Percentiles rank a stretch among this genome's conserved stretches.
phyloP scores from a whole-genome alignment of 768 basidiomycete genomes.

The Mycena capillaripes region DNA sequence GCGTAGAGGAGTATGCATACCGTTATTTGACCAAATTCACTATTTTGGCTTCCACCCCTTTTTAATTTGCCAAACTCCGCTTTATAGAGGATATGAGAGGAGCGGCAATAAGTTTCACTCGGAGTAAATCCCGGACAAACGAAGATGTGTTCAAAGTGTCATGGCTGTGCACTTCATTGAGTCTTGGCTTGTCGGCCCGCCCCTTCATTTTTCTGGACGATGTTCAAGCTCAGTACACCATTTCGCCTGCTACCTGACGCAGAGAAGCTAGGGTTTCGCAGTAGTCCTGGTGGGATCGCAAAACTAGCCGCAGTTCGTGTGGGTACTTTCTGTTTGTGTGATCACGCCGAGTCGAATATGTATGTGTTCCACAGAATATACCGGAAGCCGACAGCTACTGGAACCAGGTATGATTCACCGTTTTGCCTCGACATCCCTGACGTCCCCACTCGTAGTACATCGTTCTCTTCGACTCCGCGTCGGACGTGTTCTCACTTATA shows the following conservation, averaged over 20 bases:
- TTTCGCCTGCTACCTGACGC: constrained; percentile 89
- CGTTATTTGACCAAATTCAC: no score
- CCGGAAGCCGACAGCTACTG: constrained; percentile 85
- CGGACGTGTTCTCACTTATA: constrained; percentile 92
- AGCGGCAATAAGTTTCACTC: no score
- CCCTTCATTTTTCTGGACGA: neutral
- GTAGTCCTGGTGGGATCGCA: constrained; percentile 83
- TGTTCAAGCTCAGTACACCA: constrained; percentile 72
- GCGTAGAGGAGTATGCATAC: neutral
- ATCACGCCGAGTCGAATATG: constrained; percentile 50
- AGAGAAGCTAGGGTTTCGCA: constrained; percentile 91
- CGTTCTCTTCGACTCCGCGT: constrained; percentile 87
- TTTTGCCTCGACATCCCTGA: constrained; percentile 1
- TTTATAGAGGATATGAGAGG: no score
- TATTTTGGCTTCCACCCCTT: no score
- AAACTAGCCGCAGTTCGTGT: constrained; percentile 83
- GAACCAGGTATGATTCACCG: constrained; percentile 76
- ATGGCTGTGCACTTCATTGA: no score
- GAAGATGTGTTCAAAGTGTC: no score
- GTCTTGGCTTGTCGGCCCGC: constrained; percentile 3
- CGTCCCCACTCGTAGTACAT: constrained; percentile 69
- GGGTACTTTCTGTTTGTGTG: constrained; percentile 46
- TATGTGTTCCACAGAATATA: constrained; percentile 74
- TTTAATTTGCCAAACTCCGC: no score
- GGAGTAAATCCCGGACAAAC: no score